These are phyloP conservation scores for Arxiozyma slooffiae DNA, from an alignment of 1,139 yeast species.

Conservation along the genomic window DNA sequence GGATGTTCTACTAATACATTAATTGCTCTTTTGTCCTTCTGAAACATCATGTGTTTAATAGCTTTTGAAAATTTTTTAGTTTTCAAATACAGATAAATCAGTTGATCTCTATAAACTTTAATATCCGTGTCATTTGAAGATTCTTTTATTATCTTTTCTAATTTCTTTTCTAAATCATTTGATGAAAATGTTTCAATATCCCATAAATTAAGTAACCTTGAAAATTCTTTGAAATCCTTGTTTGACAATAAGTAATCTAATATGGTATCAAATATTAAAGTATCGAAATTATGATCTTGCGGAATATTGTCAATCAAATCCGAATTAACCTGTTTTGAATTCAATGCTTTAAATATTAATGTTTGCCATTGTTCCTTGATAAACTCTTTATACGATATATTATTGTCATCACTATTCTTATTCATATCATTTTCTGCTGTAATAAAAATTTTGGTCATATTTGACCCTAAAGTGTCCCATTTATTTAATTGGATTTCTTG, in stretches of 20 bases:
- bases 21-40: conserved; percentile 48
- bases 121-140: conserved; percentile 17
- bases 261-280: conserved; percentile 38
- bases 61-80: conserved; percentile 55
- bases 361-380: conserved; percentile 52
- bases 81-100: conserved; percentile 49
- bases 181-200: conserved; percentile 46
- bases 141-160: conserved; percentile 36
- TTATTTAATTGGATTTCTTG: conserved; percentile 39
- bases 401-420: conserved; percentile 23
- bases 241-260: conserved; percentile 41
- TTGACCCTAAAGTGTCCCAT: conserved; percentile 36
- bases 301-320: conserved; percentile 40
- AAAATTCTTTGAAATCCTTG: conserved; percentile 33
- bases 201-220: conserved; percentile 47
- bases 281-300: conserved; percentile 31
- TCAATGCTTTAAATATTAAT: conserved; percentile 50
- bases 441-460: conserved; percentile 5
- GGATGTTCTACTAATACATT: conserved; percentile 45
- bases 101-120: conserved; percentile 36
- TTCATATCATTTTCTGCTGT: neutral
- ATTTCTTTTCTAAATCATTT: conserved; percentile 35
- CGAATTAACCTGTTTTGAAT: conserved; percentile 37
- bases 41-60: conserved; percentile 47
- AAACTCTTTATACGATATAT: conserved; percentile 31